Conservation (phyloP, 2,329 filamentous ascomycete species). For the Phialemonium atrogriseum region DNA sequence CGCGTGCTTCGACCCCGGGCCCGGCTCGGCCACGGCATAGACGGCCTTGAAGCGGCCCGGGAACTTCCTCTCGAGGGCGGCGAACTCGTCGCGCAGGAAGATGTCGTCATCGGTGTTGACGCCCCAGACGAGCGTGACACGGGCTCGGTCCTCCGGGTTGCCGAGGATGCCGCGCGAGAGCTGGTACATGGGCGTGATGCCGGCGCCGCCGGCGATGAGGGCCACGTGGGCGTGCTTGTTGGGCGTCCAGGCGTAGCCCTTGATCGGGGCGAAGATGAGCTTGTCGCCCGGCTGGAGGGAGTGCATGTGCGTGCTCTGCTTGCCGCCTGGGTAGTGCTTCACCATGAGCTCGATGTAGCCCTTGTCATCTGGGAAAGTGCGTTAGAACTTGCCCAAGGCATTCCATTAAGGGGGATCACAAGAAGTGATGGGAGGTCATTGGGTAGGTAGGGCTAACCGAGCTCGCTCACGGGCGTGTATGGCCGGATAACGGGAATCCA, state of each 20-base stretch:
- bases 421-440: no score
- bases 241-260: constrained; percentile 44
- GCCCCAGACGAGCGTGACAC: constrained; percentile 57
- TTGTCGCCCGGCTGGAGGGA: constrained; percentile 52
- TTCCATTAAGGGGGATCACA: no score
- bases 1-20: constrained; percentile 28
- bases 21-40: constrained; percentile 47
- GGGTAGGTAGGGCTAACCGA: constrained; percentile 26
- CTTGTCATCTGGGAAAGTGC: constrained; percentile 33
- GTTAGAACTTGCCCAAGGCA: constrained; percentile 5
- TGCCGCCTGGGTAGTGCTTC: constrained; percentile 60
- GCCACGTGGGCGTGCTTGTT: constrained; percentile 44
- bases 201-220: constrained; percentile 62
- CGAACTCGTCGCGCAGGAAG: constrained; percentile 47
- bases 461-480: constrained; percentile 55
- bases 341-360: constrained; percentile 57
- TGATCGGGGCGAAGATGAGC: constrained; percentile 49
- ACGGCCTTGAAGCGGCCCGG: constrained; percentile 48
- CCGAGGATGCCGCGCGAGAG: constrained; percentile 53
- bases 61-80: constrained; percentile 35
- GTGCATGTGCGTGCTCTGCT: constrained; percentile 58
- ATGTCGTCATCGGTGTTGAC: constrained; percentile 58
- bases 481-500: constrained; percentile 54
- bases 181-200: constrained; percentile 64
- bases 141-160: constrained; percentile 53